Base-by-base conservation (phyloP, 2,329 filamentous ascomycete species). In the Dothistroma septosporum region DNA sequence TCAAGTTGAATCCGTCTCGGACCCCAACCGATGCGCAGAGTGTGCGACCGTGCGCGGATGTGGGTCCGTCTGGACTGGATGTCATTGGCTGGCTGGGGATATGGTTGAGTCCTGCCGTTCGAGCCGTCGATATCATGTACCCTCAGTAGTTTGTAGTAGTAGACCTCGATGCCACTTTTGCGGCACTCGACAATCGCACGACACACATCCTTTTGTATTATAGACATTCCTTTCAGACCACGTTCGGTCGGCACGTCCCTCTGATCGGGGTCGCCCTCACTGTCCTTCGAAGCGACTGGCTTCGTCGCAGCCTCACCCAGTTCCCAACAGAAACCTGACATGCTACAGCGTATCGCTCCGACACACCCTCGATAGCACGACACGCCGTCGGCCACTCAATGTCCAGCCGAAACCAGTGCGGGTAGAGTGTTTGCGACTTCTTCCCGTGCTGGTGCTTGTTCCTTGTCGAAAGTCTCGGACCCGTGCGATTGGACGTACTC, bases 341-440 rank as follows among this genome's bases (percentile, higher is more conserved):
- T 68, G 66, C 66, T 60, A 69, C 60, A 53, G 60, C 56, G 58
- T 46, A 54, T 52, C 50, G 50, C 60, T 46, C 58, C 62, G 57
- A 54, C 61, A 31, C 37, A 50, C 48, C 53, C 57, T 59, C 49
- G 50, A 53, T 21, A 50, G 47, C 47, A 31, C 9, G 12, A 24
- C 21, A 28, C 31, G 53, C 58, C 56, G 21, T 22, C 32, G 47
- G 41, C 48, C 59, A 56, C 62, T 69, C 68, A 65, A 72, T 72
- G 70, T 70, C 69, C 59, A 68, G 64, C 67, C 66, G 68, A 50
- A 69, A 61, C 62, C 66, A 69, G 68, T 72, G 70, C 63, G 70
- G 70, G 52, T 72, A 69, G 64, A 59, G 60, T 48, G 55, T 44
- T 44, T 44, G 41, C 47, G 47, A 50, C 47, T 24, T 28, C 47